Evolutionary conservation across 148 eudicot genomes (phyloP).

Genomic region (Rhododendron williamsianum): DNA sequence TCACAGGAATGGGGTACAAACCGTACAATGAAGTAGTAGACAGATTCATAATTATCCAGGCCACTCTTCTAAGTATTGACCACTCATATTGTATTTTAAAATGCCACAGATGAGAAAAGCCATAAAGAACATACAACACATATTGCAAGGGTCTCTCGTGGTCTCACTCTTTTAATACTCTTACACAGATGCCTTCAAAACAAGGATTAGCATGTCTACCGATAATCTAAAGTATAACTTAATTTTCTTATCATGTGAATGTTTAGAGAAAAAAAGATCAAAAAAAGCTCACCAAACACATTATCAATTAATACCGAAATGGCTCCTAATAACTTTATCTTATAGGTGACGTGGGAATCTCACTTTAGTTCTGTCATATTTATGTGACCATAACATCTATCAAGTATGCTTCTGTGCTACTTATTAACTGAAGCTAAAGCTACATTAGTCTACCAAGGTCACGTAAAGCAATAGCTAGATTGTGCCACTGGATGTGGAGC

Average conservation of each 20-base stretch:
- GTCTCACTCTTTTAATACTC: background rate
- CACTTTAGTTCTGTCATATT: background rate
- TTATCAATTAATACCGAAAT: background rate
- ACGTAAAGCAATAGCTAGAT: background rate
- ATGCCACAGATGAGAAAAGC: background rate
- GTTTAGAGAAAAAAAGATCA: background rate
- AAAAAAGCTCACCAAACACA: background rate
- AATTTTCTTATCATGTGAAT: background rate
- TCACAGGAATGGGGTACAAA: background rate
- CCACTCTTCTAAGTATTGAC: background rate
- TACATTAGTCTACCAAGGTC: background rate
- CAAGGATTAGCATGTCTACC: background rate
- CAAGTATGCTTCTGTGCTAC: background rate
- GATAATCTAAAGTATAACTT: background rate
- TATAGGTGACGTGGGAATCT: background rate
- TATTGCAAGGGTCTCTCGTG: background rate
- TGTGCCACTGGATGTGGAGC: background rate
- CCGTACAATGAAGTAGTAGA: background rate
- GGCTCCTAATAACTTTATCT: background rate
- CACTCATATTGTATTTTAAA: background rate
- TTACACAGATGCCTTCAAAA: background rate
- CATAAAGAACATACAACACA: background rate
- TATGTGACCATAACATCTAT: background rate
- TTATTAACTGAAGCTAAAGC: background rate
- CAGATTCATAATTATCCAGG: background rate